Conservation (phyloP, 2,329 filamentous ascomycete species). For the Alternaria infectoria region DNA sequence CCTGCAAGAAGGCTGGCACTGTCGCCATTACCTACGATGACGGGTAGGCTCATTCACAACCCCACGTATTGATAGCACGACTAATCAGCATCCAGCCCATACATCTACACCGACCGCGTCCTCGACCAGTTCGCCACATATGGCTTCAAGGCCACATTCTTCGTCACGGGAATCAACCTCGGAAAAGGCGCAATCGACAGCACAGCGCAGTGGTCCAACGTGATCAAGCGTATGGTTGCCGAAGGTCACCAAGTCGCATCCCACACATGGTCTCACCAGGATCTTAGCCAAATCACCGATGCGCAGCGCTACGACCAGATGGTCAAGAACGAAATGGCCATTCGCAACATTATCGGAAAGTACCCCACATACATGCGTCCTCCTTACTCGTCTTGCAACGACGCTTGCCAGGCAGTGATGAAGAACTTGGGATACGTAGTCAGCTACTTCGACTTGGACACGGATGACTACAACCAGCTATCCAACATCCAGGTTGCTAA, state of each 20-base stretch:
- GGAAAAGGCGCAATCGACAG: slow-evolving; percentile 64
- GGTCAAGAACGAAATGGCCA: slow-evolving; percentile 61
- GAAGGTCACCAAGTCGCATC: slow-evolving; percentile 67
- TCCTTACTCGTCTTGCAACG: slow-evolving; percentile 55
- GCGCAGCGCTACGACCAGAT: slow-evolving; percentile 57
- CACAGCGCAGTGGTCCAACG: slow-evolving; percentile 51
- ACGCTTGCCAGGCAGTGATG: slow-evolving; percentile 48
- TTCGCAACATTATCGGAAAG: slow-evolving; percentile 61
- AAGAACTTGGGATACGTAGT: slow-evolving; percentile 62
- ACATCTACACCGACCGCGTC: slow-evolving; percentile 66
- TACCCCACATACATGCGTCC: slow-evolving; percentile 63
- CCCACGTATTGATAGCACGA: not conserved
- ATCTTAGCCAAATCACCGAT: slow-evolving; percentile 53
- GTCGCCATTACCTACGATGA: slow-evolving; percentile 73
- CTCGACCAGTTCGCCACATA: slow-evolving; percentile 64
- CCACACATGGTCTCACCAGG: slow-evolving; percentile 63
- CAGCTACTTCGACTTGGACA: slow-evolving; percentile 66
- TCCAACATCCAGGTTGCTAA: slow-evolving; percentile 45
- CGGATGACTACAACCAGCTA: slow-evolving; percentile 52
- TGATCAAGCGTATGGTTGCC: slow-evolving; percentile 61
- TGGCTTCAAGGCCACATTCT: slow-evolving; percentile 71
- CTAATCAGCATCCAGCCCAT: slow-evolving; percentile 46
- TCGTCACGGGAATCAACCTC: slow-evolving; percentile 66
- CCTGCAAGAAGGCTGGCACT: slow-evolving; percentile 60
- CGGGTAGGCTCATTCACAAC: slow-evolving; percentile 46